Conservation (phyloP, 768 basidiomycete species). For the Pulveroboletus sp. region DNA sequence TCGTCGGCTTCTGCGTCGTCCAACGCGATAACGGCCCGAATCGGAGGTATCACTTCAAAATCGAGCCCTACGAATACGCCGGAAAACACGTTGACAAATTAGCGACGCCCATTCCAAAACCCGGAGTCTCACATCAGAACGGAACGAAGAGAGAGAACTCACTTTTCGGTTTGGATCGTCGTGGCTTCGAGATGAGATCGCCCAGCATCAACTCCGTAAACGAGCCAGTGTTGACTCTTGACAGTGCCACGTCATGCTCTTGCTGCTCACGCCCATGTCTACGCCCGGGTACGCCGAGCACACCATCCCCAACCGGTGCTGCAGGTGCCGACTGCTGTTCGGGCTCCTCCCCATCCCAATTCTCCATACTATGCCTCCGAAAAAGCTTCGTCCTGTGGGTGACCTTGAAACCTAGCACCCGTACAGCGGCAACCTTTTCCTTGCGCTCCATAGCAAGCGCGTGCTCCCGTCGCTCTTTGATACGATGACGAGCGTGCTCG, state of each 20-base stretch:
- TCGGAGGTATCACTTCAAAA: conserved; percentile 28
- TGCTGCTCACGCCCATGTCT: not conserved
- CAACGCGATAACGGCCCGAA: conserved; percentile 31
- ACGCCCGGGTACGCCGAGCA: not conserved
- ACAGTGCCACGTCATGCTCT: conserved; percentile 1
- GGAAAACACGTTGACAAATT: not conserved
- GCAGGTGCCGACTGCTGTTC: not conserved
- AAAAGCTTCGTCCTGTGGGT: conserved; percentile 12
- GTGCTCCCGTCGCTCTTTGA: conserved; percentile 30
- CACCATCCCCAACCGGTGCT: not conserved
- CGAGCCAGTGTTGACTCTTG: conserved; percentile 4
- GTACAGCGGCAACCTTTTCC: conserved; percentile 19
- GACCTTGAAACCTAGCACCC: conserved; percentile 19
- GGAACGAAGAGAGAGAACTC: conserved; percentile 1
- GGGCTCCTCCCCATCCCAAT: conserved; percentile 26
- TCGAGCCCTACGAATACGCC: conserved; percentile 17
- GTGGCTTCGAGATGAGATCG: conserved; percentile 25
- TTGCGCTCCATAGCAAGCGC: conserved; percentile 30
- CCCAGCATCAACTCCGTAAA: conserved; percentile 23
- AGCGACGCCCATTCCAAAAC: not conserved
- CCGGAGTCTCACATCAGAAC: not conserved
- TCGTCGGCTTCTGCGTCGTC: conserved; percentile 28
- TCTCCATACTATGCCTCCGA: conserved; percentile 26
- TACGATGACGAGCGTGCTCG: conserved; percentile 32
- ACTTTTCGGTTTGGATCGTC: conserved; percentile 23